phyloP scores from a whole-genome alignment of 106 monocot genomes.

The Vanilla planifolia region DNA sequence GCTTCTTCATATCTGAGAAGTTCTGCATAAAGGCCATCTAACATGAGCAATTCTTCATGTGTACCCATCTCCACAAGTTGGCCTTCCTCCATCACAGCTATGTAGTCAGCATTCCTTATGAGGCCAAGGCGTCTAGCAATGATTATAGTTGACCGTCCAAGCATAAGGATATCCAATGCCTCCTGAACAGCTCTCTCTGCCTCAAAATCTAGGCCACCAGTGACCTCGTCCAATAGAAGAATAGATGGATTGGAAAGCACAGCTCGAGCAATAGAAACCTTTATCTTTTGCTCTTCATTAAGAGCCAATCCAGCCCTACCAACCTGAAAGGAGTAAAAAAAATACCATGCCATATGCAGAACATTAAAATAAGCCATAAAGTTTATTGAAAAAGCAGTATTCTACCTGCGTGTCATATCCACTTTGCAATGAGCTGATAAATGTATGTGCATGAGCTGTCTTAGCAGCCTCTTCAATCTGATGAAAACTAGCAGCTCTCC shows the following conservation, averaged over 20 bases:
- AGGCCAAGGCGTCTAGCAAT: constrained; percentile 87
- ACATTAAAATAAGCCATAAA: background rate
- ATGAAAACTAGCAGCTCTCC: constrained; percentile 82
- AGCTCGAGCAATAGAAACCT: constrained; percentile 91
- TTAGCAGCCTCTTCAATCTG: constrained; percentile 99
- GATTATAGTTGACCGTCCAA: constrained; percentile 97
- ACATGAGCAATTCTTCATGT: constrained; percentile 80
- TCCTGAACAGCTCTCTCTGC: constrained; percentile 92
- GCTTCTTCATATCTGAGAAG: constrained; percentile 97
- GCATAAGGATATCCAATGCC: constrained; percentile 92
- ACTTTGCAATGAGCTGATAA: constrained; percentile 76
- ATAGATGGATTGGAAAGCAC: constrained; percentile 96
- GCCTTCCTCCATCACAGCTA: constrained; percentile 99
- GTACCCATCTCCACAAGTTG: constrained; percentile 99
- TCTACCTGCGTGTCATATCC: constrained; percentile 89
- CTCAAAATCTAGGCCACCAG: constrained; percentile 96
- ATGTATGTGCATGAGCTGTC: constrained; percentile 92
- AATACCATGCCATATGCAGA: background rate
- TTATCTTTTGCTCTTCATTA: constrained; percentile 95
- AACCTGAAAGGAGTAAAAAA: constrained; percentile 37
- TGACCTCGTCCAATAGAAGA: constrained; percentile 97
- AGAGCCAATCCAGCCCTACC: constrained; percentile 85
- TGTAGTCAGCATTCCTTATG: constrained; percentile 98
- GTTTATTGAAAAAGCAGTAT: background rate
- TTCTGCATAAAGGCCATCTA: constrained; percentile 96